A percentile compares a stretch with the other conserved stretches of the same genome.
These are phyloP conservation scores for Picea abies DNA, from an alignment of 83 land plant genomes.

Conservation along the genomic window DNA sequence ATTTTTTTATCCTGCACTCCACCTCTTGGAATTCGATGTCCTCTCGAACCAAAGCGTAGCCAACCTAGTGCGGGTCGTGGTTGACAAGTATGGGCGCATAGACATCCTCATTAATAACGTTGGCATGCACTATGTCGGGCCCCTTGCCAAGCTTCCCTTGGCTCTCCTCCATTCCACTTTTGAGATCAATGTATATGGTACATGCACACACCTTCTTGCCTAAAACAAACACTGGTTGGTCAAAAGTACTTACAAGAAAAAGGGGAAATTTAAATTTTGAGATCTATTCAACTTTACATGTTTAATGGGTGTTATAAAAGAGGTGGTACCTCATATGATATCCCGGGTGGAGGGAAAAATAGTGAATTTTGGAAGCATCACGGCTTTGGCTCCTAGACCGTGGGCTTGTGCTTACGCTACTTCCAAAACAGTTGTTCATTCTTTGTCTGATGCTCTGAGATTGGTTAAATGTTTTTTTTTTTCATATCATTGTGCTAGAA, in stretches of 20 bases:
- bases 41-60: constrained; percentile 52
- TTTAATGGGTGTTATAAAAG: no score
- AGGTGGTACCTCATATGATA: no score
- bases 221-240: not conserved
- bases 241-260: no score
- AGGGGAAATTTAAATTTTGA: no score
- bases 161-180: not conserved
- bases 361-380: constrained; percentile 52
- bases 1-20: constrained; percentile 20
- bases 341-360: no score
- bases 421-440: constrained; percentile 90
- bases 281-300: no score
- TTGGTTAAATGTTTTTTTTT: constrained; percentile 15
- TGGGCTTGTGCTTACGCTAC: constrained; percentile 85
- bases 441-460: constrained; percentile 80
- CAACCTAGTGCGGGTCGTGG: constrained; percentile 30
- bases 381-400: constrained; percentile 66
- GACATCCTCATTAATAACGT: constrained; percentile 93
- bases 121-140: constrained; percentile 70
- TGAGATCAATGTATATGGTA: constrained; percentile 35
- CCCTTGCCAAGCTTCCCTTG: constrained; percentile 79
- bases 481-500: no score
- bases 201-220: not conserved
- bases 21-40: constrained; percentile 59
- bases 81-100: constrained; percentile 66